These are phyloP conservation scores for Quercus phellos DNA, from an alignment of 331 rosid genomes.

Conservation along the genomic window DNA sequence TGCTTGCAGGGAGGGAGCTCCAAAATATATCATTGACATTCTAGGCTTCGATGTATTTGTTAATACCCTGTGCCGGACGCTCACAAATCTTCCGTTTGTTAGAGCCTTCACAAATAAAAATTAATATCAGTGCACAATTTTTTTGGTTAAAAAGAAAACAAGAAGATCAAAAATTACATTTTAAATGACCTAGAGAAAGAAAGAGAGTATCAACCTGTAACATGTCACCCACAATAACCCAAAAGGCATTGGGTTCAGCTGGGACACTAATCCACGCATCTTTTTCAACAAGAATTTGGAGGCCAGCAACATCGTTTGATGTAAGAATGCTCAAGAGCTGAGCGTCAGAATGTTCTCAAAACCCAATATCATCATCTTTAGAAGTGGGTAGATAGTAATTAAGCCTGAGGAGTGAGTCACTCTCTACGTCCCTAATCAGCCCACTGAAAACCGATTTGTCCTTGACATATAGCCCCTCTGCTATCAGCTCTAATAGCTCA, in stretches of 20 bases:
- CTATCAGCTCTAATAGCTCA: slow-evolving; percentile 69
- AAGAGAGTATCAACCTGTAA: slow-evolving; percentile 47
- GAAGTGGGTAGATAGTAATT: slow-evolving; percentile 68
- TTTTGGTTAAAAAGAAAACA: too few relatives aligned
- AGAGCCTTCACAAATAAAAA: slow-evolving; percentile 42
- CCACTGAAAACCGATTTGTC: slow-evolving; percentile 53
- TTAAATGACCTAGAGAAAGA: neutral
- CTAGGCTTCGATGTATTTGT: slow-evolving; percentile 44
- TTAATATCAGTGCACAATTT: neutral
- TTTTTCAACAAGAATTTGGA: slow-evolving; percentile 59
- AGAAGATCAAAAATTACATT: too few relatives aligned
- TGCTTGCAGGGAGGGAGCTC: slow-evolving; percentile 62
- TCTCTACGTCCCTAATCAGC: slow-evolving; percentile 53
- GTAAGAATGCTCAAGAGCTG: slow-evolving; percentile 72
- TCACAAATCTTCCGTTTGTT: slow-evolving; percentile 83
- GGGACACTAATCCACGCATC: slow-evolving; percentile 70
- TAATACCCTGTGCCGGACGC: slow-evolving; percentile 78
- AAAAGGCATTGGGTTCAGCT: slow-evolving; percentile 75
- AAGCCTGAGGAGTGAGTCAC: slow-evolving; percentile 76
- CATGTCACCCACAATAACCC: slow-evolving; percentile 74
- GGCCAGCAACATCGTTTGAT: slow-evolving; percentile 85
- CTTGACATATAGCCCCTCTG: slow-evolving; percentile 60
- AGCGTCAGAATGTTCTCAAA: slow-evolving; percentile 96
- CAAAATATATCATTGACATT: slow-evolving; percentile 77
- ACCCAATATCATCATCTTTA: slow-evolving; percentile 33